Evolutionary conservation across 2,329 filamentous ascomycete species (phyloP), one percentile per base, ranked within the genome.

Genomic region (Claviceps pazoutovae): DNA sequence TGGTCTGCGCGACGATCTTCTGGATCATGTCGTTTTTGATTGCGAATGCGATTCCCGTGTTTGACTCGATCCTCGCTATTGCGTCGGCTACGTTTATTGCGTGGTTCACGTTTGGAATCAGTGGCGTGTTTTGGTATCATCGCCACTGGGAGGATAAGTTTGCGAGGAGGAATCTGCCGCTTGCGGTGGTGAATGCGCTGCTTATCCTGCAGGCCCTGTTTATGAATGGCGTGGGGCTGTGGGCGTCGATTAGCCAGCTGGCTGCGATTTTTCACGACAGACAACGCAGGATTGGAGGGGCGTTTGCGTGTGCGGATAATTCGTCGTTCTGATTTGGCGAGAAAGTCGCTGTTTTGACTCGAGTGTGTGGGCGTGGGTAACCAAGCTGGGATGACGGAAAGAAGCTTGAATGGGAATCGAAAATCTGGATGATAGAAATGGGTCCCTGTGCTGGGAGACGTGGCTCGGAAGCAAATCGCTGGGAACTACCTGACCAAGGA

Each of bases 41-140:
- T 34, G 66, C 65, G 57, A 66, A 64, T 55, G 64, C 65, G 36
- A 64, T 68, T 51, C 66, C 66, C 50, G 59, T 67, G 44, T 68
- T 68, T 54, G 62, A 67, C 57, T 67, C 64, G 9, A 68, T 68
- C 57, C 52, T 68, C 41, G 61, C 63, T 34, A 66, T 68, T 43
- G 62, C 66, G 23, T 65, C 63, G 4, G 65, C 66, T 11, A 65
- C 64, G 30, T 67, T 67, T 34, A 65, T 68, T 43, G 62, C 66
- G 23, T 65, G 62, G 4, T 65, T 65, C 14, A 65, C 64, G 30
- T 67, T 67, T 57, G 65, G 66, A 50, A 60, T 67, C 58, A 62
- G 60, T 49, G 64, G 57, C 54, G 56, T 67, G 44, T 64, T 65
- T 53, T 67, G 64, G 66, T 62, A 67, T 58, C 62, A 64, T 57